Conservation (phyloP, 768 basidiomycete genomes). For the Daedalea quercina region DNA sequence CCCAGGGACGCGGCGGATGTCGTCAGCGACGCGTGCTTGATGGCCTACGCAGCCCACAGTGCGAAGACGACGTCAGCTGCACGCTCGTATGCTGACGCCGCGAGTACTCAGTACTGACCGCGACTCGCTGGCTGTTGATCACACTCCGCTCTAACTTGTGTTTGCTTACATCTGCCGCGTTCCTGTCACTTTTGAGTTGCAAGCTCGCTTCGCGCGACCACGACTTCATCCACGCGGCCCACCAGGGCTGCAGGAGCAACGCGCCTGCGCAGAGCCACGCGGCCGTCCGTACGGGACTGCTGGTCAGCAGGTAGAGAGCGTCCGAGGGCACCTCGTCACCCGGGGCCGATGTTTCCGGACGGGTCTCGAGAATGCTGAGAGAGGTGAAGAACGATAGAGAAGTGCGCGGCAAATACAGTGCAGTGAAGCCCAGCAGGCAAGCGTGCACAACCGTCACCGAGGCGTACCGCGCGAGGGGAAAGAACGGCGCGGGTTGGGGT, state of each 20-base stretch:
- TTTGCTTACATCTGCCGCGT: slow-evolving; percentile 6
- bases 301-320: slow-evolving; percentile 31
- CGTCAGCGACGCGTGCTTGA: slow-evolving; percentile 42
- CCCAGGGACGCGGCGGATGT: slow-evolving; percentile 44
- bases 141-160: slow-evolving; percentile 12
- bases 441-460: slow-evolving; percentile 65
- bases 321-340: neutral
- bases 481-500: slow-evolving; percentile 15
- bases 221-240: slow-evolving; percentile 28
- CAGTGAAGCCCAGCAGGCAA: slow-evolving; percentile 56
- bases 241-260: slow-evolving; percentile 30
- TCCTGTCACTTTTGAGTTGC: neutral
- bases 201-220: slow-evolving; percentile 12
- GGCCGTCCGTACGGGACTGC: slow-evolving; percentile 30
- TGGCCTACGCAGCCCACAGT: slow-evolving; percentile 31
- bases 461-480: slow-evolving; percentile 54
- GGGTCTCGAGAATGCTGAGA: slow-evolving; percentile 18
- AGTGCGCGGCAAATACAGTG: slow-evolving; percentile 66
- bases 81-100: neutral
- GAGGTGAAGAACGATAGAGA: slow-evolving; percentile 32
- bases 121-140: slow-evolving; percentile 8
- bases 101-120: slow-evolving; percentile 13
- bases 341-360: slow-evolving; percentile 9
- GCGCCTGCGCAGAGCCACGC: slow-evolving; percentile 31
- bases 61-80: neutral